These are phyloP conservation scores for Casaregolazyma suthepensis DNA, from an alignment of 1,139 yeast genomes.

Conservation along the genomic window DNA sequence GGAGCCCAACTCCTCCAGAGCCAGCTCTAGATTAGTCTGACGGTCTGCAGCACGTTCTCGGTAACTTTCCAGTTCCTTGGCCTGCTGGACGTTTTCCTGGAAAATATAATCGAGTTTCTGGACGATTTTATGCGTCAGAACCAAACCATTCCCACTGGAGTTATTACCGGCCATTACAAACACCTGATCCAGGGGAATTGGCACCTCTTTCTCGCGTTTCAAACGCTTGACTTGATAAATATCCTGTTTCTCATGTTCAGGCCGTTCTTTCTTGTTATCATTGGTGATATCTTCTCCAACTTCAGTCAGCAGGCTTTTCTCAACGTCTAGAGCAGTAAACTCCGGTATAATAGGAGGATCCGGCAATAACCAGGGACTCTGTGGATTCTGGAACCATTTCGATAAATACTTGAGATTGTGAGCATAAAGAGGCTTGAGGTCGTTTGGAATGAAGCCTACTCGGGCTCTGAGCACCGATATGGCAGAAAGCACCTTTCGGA, in stretches of 20 bases:
- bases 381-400: slow-evolving; percentile 46
- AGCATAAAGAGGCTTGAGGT: slow-evolving; percentile 66
- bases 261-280: slow-evolving; percentile 24
- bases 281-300: slow-evolving; percentile 40
- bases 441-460: slow-evolving; percentile 81
- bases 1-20: slow-evolving; percentile 37
- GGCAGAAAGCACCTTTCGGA: slow-evolving; percentile 71
- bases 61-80: slow-evolving; percentile 32
- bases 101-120: slow-evolving; percentile 31
- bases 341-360: slow-evolving; percentile 58
- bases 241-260: slow-evolving; percentile 10
- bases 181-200: slow-evolving; percentile 15
- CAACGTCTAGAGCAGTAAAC: slow-evolving; percentile 68
- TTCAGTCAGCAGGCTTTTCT: slow-evolving; percentile 69
- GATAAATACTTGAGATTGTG: slow-evolving; percentile 59
- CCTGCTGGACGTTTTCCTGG: slow-evolving; percentile 16
- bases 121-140: slow-evolving; percentile 45
- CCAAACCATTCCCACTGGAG: neutral
- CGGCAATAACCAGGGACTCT: slow-evolving; percentile 69
- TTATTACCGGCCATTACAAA: slow-evolving; percentile 11
- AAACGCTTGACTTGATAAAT: slow-evolving; percentile 63
- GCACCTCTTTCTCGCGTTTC: slow-evolving; percentile 43
- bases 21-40: slow-evolving; percentile 35
- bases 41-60: slow-evolving; percentile 30
- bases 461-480: slow-evolving; percentile 75